Conservation (phyloP, 2,329 filamentous ascomycete species). For the Dothistroma septosporum region DNA sequence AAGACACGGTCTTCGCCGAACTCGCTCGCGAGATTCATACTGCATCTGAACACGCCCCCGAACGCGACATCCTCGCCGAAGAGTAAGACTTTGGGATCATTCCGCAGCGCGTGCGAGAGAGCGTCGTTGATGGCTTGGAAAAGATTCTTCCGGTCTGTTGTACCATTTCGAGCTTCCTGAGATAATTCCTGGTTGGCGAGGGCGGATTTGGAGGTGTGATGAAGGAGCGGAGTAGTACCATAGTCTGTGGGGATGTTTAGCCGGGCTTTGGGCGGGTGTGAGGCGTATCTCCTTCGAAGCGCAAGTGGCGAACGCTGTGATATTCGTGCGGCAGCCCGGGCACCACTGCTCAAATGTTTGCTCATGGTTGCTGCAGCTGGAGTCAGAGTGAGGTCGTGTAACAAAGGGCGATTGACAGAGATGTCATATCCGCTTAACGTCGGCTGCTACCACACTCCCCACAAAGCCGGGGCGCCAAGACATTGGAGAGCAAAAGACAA, state of each 20-base stretch:
- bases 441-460: neutral
- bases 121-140: constrained; percentile 93
- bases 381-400: neutral
- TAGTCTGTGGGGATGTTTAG: constrained; percentile 90
- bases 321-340: neutral
- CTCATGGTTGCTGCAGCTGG: neutral
- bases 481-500: neutral
- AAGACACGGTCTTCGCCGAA: constrained; percentile 89
- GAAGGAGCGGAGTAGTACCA: constrained; percentile 71
- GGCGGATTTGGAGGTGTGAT: constrained; percentile 71
- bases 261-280: constrained; percentile 49
- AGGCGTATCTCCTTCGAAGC: constrained; percentile 42
- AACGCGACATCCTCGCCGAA: constrained; percentile 98
- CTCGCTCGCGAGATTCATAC: constrained; percentile 78
- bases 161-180: constrained; percentile 33
- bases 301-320: neutral
- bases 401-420: neutral
- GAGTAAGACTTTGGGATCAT: constrained; percentile 80
- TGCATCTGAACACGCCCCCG: constrained; percentile 87
- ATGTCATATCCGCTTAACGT: neutral
- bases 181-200: constrained; percentile 69
- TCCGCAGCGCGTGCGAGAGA: constrained; percentile 72
- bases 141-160: constrained; percentile 83
- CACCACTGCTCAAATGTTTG: neutral
- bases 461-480: neutral